Conservation (phyloP, 495 filamentous ascomycete species). For the Hyaloscypha bicolor region DNA sequence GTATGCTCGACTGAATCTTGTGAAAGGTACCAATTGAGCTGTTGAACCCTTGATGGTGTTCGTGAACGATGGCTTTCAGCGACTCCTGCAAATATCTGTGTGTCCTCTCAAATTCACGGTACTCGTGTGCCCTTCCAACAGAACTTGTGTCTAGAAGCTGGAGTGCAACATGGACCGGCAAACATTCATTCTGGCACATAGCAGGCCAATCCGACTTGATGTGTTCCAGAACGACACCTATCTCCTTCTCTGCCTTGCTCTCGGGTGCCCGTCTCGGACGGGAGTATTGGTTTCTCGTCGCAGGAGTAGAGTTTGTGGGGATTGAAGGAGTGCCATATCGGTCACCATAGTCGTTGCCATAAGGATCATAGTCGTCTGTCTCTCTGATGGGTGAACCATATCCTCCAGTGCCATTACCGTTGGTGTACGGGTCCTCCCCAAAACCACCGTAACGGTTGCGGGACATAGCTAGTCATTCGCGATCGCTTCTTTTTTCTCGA, state of each 20-base stretch:
- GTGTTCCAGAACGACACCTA: slow-evolving; percentile 32
- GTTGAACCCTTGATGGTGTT: slow-evolving; percentile 99
- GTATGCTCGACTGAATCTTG: slow-evolving; percentile 94
- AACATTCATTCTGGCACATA: slow-evolving; percentile 83
- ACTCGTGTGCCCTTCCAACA: slow-evolving; percentile 84
- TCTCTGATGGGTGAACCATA: slow-evolving; percentile 23
- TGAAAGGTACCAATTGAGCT: slow-evolving; percentile 98
- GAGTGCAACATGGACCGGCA: slow-evolving; percentile 89
- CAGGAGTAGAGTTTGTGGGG: slow-evolving; percentile 20
- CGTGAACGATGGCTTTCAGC: slow-evolving; percentile 93
- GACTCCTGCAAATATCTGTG: slow-evolving; percentile 86
- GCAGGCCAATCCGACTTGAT: slow-evolving; percentile 90
- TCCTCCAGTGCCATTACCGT: slow-evolving; percentile 24
- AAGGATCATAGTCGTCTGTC: slow-evolving; percentile 33
- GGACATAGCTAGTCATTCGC: slow-evolving; percentile 27
- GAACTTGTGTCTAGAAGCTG: slow-evolving; percentile 94
- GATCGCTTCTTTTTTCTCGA: slow-evolving; percentile 19
- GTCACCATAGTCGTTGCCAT: slow-evolving; percentile 25
- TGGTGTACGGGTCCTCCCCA: slow-evolving; percentile 27
- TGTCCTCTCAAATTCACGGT: slow-evolving; percentile 77
- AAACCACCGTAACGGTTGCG: slow-evolving; percentile 30
- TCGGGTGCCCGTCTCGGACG: slow-evolving; percentile 21
- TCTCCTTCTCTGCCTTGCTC: slow-evolving; percentile 32
- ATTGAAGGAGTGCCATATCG: slow-evolving; percentile 27
- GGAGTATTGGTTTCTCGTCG: slow-evolving; percentile 7